Evolutionary conservation across 208 protist species (phyloP), one percentile per base, ranked within the genome.

Genomic region (Wallacemonas collosoma): DNA sequence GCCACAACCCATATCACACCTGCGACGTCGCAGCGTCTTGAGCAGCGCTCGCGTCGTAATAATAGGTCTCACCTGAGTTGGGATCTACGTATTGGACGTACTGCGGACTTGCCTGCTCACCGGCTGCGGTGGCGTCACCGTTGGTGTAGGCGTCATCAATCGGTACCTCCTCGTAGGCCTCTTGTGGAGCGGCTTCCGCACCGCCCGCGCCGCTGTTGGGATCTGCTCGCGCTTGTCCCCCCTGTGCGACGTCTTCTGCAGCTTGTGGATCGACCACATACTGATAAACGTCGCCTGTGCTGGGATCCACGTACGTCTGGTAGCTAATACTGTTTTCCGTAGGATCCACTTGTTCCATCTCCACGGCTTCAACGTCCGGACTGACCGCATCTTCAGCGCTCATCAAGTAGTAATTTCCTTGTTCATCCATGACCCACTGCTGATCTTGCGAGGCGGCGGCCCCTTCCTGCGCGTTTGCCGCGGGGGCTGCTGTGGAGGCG

Each of bases 341-440:
- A 7, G 56, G 56, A 4, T 71, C 58, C 5, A 63, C 2, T 26
- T 45, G 53, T n/a, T 61, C 45, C 45, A 62, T 56, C 38, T 68
- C 56, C 17, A 54, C 66, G n/a, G 58, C 67, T 14, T 69, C 73
- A n/a, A 26, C 71, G n/a, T 9, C 45, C 9, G 51, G 40, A 45
- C 26, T 26, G 56, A 36, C 68, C 39, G 55, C 65, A 14, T 44
- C 45, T 57, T 70, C 69, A 47, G 62, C 54, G 15, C 43, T 11
- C 45, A 73, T 57, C n/a, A 83, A 64, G 76, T 92, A 86, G 65
- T 89, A 89, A 53, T 88, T 88, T 17, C 82, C 80, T 60, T 89
- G 71, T 26, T 76, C 79, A 74, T 86, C 74, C 72, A 79, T 83
- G 50, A 81, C 61, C 77, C 78, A 93, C 66, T 77, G 71, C 63